Percentiles rank a stretch among this genome's conserved stretches.
Evolutionary conservation across 208 protist genomes (phyloP).

Genomic region (Leishmania lainsoni): DNA sequence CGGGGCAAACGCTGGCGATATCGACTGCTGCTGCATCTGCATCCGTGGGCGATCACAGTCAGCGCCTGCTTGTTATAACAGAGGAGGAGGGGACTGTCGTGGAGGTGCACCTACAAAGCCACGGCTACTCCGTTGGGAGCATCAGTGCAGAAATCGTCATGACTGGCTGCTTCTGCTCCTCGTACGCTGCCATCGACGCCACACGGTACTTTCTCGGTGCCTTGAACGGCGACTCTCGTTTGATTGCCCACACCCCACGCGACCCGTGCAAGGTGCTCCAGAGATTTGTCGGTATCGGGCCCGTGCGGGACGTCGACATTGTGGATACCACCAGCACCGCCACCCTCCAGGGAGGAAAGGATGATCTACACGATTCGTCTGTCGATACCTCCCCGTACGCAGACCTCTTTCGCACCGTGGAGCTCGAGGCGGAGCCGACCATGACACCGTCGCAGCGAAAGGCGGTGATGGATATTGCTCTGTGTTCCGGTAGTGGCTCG

Average conservation of each 20-base stretch:
- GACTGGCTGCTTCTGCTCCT: constrained; percentile 56
- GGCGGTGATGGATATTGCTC: constrained; percentile 63
- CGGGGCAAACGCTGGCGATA: background rate
- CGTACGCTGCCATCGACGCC: constrained; percentile 16
- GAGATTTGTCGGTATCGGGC: constrained; percentile 50
- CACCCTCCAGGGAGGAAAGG: background rate
- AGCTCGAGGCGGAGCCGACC: constrained; percentile 56
- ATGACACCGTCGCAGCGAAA: constrained; percentile 35
- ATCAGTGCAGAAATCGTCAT: constrained; percentile 49
- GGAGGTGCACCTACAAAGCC: constrained; percentile 42
- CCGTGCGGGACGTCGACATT: constrained; percentile 54
- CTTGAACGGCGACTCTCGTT: constrained; percentile 51
- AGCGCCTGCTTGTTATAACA: constrained; percentile 62
- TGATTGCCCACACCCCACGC: constrained; percentile 36
- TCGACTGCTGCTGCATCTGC: background rate
- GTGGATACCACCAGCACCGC: constrained; percentile 46
- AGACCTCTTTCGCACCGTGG: constrained; percentile 59
- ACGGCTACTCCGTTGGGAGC: constrained; percentile 57
- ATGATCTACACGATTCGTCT: constrained; percentile 33
- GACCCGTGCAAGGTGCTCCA: constrained; percentile 47
- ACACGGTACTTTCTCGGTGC: constrained; percentile 66
- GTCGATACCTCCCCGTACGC: constrained; percentile 73
- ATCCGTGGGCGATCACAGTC: background rate
- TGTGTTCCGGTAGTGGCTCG: constrained; percentile 57
- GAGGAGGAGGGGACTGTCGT: constrained; percentile 81